A percentile compares a stretch with the other conserved stretches of the same genome.
Evolutionary conservation across 495 filamentous ascomycete species (phyloP).

Genomic region (Daldinia grandis): DNA sequence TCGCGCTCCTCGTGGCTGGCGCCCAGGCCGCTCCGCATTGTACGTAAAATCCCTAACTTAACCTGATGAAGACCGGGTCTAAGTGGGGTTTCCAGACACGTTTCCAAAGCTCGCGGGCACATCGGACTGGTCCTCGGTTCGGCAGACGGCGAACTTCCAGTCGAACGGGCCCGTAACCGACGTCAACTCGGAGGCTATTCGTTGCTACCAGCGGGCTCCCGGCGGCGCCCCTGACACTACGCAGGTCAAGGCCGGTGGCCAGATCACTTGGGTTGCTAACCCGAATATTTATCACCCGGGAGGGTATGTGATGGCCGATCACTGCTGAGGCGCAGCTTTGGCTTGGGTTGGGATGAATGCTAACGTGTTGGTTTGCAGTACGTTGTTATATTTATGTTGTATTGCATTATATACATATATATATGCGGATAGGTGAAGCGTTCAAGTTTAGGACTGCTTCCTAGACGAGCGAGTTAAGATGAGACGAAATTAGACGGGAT

Average conservation of each 20-base stretch:
- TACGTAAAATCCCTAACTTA: too few species aligned
- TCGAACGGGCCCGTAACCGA: constrained; percentile 62
- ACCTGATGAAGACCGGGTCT: constrained; percentile 47
- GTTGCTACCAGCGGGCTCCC: constrained; percentile 59
- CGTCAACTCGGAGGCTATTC: constrained; percentile 56
- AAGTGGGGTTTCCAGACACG: constrained; percentile 25
- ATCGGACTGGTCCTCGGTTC: constrained; percentile 60
- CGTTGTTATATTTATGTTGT: constrained; percentile 8
- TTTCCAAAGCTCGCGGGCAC: constrained; percentile 47
- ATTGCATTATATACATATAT: background rate
- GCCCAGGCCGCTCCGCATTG: constrained; percentile 54
- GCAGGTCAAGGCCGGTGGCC: constrained; percentile 56
- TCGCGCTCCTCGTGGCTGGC: constrained; percentile 46
- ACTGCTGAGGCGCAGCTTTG: background rate
- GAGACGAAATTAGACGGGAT: background rate
- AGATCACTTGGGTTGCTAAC: constrained; percentile 55
- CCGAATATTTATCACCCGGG: constrained; percentile 60
- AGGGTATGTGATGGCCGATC: constrained; percentile 13
- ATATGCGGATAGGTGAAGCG: background rate
- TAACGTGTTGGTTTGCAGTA: constrained; percentile 18
- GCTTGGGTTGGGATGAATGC: background rate
- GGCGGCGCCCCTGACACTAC: constrained; percentile 52
- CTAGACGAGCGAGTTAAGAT: background rate
- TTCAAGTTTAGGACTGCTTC: background rate
- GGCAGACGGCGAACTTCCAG: constrained; percentile 59